Evolutionary conservation across 805 yeast species (phyloP).

Genomic region (Yamadazyma laniorum): DNA sequence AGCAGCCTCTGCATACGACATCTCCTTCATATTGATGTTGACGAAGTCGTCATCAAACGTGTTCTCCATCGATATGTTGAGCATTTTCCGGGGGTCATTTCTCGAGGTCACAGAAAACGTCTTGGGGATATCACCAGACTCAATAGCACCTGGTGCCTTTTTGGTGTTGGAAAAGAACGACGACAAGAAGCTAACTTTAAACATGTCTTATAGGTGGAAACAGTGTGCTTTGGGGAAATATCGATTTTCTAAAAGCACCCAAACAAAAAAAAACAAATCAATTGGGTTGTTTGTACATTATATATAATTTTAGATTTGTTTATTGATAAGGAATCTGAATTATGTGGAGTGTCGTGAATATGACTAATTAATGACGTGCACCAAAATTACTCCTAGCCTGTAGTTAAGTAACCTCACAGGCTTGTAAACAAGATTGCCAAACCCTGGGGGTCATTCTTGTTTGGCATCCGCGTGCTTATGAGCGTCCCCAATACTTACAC

Average conservation of each 20-base stretch:
- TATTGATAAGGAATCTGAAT: neutral
- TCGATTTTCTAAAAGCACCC: neutral
- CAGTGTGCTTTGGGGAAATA: too few species aligned
- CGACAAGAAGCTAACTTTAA: conserved; percentile 17
- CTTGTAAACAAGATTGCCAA: too few species aligned
- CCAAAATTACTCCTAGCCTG: too few species aligned
- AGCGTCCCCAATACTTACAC: too few species aligned
- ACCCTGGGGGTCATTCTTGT: too few species aligned
- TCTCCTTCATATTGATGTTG: conserved; percentile 33
- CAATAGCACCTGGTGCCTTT: neutral
- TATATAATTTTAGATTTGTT: conserved; percentile 6
- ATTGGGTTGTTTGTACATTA: neutral
- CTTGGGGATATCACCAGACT: conserved; percentile 21
- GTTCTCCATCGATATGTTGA: conserved; percentile 36
- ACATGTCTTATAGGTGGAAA: too few species aligned
- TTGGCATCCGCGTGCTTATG: too few species aligned
- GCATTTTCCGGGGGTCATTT: conserved; percentile 21
- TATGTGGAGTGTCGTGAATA: conserved; percentile 7
- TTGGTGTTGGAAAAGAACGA: conserved; percentile 7
- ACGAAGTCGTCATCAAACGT: conserved; percentile 29
- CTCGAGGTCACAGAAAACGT: conserved; percentile 27
- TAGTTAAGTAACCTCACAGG: too few species aligned
- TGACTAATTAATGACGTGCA: neutral
- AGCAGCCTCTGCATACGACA: conserved; percentile 48
- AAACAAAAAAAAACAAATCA: conserved; percentile 4